A percentile compares a stretch with the other conserved stretches of the same genome.
Evolutionary conservation across 768 basidiomycete genomes (phyloP).

Genomic region (Mycena leptocephala): DNA sequence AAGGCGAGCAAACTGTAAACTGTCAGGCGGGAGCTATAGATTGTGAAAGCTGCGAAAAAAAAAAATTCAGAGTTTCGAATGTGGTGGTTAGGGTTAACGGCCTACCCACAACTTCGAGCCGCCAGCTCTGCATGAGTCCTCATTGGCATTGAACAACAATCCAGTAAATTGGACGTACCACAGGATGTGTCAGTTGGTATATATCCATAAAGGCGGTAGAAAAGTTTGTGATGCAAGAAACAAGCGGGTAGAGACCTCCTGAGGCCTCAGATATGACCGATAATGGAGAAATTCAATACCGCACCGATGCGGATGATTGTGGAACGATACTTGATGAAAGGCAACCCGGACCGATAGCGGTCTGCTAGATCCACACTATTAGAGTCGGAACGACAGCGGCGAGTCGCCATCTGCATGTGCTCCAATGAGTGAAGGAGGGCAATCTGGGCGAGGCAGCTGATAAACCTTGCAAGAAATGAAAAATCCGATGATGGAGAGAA

Average conservation of each 20-base stretch:
- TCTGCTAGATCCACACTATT: background rate
- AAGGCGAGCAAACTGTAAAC: constrained; percentile 3
- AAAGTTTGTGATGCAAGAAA: constrained; percentile 4
- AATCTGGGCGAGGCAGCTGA: background rate
- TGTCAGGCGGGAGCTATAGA: background rate
- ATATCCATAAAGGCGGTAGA: background rate
- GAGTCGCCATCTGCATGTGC: background rate
- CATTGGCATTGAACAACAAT: background rate
- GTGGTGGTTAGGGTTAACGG: background rate
- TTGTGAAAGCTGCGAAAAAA: background rate
- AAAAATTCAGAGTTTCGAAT: background rate
- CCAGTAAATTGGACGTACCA: background rate
- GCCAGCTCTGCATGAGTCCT: background rate
- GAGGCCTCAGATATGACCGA: constrained; percentile 3
- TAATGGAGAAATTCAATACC: background rate
- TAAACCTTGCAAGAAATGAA: constrained; percentile 3
- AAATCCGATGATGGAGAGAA: constrained; percentile 5
- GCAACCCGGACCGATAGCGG: background rate
- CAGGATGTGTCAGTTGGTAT: background rate
- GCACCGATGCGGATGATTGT: constrained; percentile 3
- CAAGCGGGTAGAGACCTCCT: constrained; percentile 1
- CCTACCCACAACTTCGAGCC: background rate
- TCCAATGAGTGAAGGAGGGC: constrained; percentile 2
- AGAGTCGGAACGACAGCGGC: background rate
- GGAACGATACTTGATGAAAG: constrained; percentile 5